Conservation (phyloP, 2,329 filamentous ascomycete species). For the Epichloe uncinata region DNA sequence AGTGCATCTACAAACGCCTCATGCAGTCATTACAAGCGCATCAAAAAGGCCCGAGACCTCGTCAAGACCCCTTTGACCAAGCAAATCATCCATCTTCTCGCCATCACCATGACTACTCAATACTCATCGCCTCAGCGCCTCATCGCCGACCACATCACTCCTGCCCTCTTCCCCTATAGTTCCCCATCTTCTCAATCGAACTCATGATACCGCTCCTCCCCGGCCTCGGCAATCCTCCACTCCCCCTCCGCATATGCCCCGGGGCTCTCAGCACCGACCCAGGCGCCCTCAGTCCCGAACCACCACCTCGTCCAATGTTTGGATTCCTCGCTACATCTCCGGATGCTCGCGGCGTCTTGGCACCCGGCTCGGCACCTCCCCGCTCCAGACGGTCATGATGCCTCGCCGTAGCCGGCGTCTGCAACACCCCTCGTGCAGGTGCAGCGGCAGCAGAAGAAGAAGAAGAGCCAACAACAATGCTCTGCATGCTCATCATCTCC, state of each 20-base stretch:
- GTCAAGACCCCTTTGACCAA: not conserved
- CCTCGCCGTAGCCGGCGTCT: not conserved
- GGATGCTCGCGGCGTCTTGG: conserved; percentile 31
- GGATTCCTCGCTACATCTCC: conserved; percentile 32
- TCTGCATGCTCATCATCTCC: conserved; percentile 66
- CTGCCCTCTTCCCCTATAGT: conserved; percentile 27
- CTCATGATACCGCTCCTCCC: conserved; percentile 63
- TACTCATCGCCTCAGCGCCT: too few relatives aligned
- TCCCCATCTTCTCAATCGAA: conserved; percentile 81
- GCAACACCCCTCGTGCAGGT: conserved; percentile 9
- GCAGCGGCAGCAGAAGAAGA: not conserved
- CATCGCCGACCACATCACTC: not conserved
- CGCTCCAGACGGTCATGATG: not conserved
- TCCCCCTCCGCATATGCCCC: conserved; percentile 33
- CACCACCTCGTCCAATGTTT: conserved; percentile 20
- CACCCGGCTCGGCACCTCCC: not conserved
- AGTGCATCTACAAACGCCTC: not conserved
- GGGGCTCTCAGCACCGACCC: conserved; percentile 30
- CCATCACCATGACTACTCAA: not conserved
- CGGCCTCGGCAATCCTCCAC: conserved; percentile 34
- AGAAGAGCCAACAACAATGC: conserved; percentile 20
- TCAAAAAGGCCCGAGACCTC: not conserved
- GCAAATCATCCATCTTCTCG: not conserved
- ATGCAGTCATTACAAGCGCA: conserved; percentile 1
- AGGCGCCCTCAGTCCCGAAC: conserved; percentile 49